Evolutionary conservation across 1,284 basidiomycete genomes (phyloP), one percentile per base, ranked within the genome.

Genomic region (Rhodotorula sp.): DNA sequence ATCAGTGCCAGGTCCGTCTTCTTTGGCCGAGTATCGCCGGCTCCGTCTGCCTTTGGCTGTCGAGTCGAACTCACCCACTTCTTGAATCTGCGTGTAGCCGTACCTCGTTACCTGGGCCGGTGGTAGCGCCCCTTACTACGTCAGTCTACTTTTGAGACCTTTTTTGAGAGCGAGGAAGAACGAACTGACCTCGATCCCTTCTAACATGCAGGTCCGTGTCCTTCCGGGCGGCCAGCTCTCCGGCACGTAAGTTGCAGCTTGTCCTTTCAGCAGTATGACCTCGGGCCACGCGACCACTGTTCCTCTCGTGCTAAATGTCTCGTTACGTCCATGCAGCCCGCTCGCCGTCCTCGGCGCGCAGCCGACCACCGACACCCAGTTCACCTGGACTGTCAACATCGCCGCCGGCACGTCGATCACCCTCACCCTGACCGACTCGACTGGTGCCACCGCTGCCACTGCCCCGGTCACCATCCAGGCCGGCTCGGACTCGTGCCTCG

Each of bases 381-480:
- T 47, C 61, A 64, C 70, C 62, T 80, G 80, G 80, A 77, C 60
- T 60, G 79, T 80, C 69, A 76, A 80, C 76, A 47, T 80, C 56
- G 63, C 77, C 57, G 64, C 76, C 7, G 80, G 80, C 56, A 80
- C 79, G 55, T 70, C 71, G 60, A 73, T 80, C 66, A 80, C 80
- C 64, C 69, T 81, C 54, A 71, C 73, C 60, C 70, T 81, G 60
- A 71, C 72, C 61, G 80, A 81, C 67, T 76, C 68, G 61, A 73
- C 62, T 26, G 80, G 79, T 45, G 60, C 63, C 6, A 66, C 55
- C 15, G 60, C 54, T 6, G 31, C 38, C 19, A 60, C 63, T 3
- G 70, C 70, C 5, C 70, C 66, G 14, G 61, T 67, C 61, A 62
- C 66, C 10, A 28, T 67, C 59, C 15, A 21, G 34, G 5, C 7